Evolutionary conservation across 2,329 filamentous ascomycete genomes (phyloP).

Genomic region (Aciculosporium take): DNA sequence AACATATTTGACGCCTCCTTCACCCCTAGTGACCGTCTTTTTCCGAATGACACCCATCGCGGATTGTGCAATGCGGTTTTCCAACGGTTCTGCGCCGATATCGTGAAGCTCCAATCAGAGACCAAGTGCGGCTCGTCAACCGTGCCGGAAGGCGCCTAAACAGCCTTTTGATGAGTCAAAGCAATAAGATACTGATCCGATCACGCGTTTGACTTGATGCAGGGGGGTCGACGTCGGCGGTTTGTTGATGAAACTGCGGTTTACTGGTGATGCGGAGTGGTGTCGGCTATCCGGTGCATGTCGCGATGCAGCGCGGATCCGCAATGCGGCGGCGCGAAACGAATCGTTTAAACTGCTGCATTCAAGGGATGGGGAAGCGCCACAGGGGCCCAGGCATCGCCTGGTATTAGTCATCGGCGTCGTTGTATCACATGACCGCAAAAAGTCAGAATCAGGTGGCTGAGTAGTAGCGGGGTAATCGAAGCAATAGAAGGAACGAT

Average conservation of each 20-base stretch:
- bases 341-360: background rate
- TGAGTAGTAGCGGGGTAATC: too few relatives aligned
- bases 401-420: background rate
- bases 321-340: slow-evolving; percentile 1
- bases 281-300: slow-evolving; percentile 7
- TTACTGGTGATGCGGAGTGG: slow-evolving; percentile 10
- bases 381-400: background rate
- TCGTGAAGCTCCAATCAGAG: background rate
- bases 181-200: background rate
- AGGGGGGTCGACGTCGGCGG: slow-evolving; percentile 7
- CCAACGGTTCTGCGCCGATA: background rate
- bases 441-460: too few relatives aligned
- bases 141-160: slow-evolving; percentile 4
- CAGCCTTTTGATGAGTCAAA: slow-evolving; percentile 9
- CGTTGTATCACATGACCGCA: background rate
- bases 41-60: slow-evolving; percentile 89
- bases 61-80: background rate
- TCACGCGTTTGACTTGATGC: slow-evolving; percentile 18
- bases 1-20: slow-evolving; percentile 87
- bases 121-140: background rate
- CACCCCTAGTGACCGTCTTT: slow-evolving; percentile 74
- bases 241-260: slow-evolving; percentile 5
- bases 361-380: background rate
- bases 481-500: too few relatives aligned
- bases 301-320: slow-evolving; percentile 3